Evolutionary conservation across 2,329 filamentous ascomycete species (phyloP), one percentile per base, ranked within the genome.

Genomic region (Pseudonectria buxi): DNA sequence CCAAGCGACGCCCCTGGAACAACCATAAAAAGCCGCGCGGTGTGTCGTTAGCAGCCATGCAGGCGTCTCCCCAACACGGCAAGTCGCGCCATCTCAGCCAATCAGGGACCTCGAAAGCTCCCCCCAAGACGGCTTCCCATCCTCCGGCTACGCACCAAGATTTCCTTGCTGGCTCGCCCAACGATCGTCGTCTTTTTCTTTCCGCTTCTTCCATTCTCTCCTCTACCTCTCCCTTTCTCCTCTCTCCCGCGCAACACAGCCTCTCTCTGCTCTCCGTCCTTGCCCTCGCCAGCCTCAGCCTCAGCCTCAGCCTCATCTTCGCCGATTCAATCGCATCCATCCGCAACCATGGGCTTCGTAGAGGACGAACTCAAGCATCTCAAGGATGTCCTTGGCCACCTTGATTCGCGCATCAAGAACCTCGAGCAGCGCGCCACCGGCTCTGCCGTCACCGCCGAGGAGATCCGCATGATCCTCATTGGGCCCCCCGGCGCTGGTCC

Each of bases 381-480:
- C 57, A 88, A 89, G 70, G 78, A 82, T 68, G 78, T 88, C 57
- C 81, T 96, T 62, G 72, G 78, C 61, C 78, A 78, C 67, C 82
- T 98, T 54, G 88, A 96, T 68, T 71, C 78, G 59, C 83, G 90
- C 57, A 84, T 98, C 55, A 81, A 83, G 65, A 76, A 86, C 58
- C 78, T 98, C 50, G 92, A 98, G 67, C 65, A 74, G 57, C 80
- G 79, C 59, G 71, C 92, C 52, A 67, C 71, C 41, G 72, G 75
- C 50, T 68, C 70, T 50, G 60, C 65, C 27, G 44, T 50, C 27
- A 72, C 72, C 44, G 51, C 72, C 26, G 73, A 82, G 51, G 76
- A 83, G 58, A 78, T 98, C 66, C 83, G 92, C 68, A 94, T 98
- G 85, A 88, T 98, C 56, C 72, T 98, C 58, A 96, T 98, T 71